Percentiles rank a stretch among this genome's conserved stretches.
Conservation (phyloP, 805 yeast genomes). For the Debaryomyces castellii region DNA sequence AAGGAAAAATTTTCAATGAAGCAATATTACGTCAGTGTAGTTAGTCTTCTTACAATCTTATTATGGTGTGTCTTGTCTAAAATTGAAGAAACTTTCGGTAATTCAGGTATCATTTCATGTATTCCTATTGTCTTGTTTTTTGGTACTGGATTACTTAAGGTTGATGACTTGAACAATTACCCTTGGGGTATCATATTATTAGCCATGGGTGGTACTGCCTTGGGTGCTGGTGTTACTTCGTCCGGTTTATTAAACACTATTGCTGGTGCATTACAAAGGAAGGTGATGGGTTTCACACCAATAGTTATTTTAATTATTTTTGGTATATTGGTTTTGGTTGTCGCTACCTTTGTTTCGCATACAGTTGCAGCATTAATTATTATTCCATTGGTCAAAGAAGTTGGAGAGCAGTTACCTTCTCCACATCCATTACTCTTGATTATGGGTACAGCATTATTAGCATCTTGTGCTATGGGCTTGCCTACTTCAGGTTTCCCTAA, state of each 20-base stretch:
- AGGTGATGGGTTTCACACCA: slow-evolving; percentile 42
- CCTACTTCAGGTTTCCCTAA: slow-evolving; percentile 47
- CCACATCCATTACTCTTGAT: slow-evolving; percentile 40
- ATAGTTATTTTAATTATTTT: slow-evolving; percentile 47
- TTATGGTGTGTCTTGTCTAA: slow-evolving; percentile 50
- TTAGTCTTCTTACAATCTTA: slow-evolving; percentile 43
- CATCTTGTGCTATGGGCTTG: slow-evolving; percentile 47
- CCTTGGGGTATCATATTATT: slow-evolving; percentile 56
- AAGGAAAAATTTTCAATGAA: slow-evolving; percentile 44
- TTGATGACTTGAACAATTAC: slow-evolving; percentile 49
- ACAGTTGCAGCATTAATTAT: slow-evolving; percentile 45
- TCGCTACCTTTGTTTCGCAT: slow-evolving; percentile 46
- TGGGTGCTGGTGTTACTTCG: slow-evolving; percentile 51
- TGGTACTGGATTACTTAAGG: slow-evolving; percentile 49
- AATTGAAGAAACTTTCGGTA: slow-evolving; percentile 44
- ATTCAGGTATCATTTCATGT: slow-evolving; percentile 47
- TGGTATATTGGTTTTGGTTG: slow-evolving; percentile 38
- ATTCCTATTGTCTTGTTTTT: slow-evolving; percentile 49
- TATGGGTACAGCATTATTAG: slow-evolving; percentile 41
- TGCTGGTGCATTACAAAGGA: slow-evolving; percentile 43
- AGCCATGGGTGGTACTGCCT: slow-evolving; percentile 57
- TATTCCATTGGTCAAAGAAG: slow-evolving; percentile 41
- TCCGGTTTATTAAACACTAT: slow-evolving; percentile 49
- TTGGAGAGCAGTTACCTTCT: slow-evolving; percentile 35
- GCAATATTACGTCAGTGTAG: slow-evolving; percentile 43